A percentile compares a stretch with the other conserved stretches of the same genome.
phyloP scores from a whole-genome alignment of 2,329 filamentous ascomycete genomes.

The Epichloe baconii region DNA sequence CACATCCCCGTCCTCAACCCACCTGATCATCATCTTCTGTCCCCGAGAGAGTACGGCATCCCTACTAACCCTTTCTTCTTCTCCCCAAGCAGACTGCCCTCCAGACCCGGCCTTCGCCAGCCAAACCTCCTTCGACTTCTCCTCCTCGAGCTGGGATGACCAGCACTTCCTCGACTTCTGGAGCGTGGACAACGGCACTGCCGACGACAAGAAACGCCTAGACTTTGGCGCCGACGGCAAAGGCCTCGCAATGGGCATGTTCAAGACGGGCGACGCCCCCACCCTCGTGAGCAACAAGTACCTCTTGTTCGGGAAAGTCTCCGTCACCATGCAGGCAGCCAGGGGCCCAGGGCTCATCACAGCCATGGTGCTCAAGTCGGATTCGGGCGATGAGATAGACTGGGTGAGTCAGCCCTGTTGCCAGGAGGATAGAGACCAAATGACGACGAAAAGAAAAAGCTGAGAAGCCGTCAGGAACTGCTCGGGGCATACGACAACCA shows the following conservation, averaged over 20 bases:
- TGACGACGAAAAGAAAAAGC: not conserved
- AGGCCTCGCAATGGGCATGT: conserved; percentile 38
- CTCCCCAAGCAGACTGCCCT: conserved; percentile 32
- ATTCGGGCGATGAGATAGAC: conserved; percentile 62
- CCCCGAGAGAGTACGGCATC: not conserved
- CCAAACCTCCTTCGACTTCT: conserved; percentile 46
- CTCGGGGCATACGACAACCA: conserved; percentile 28
- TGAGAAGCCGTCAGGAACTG: conserved; percentile 11
- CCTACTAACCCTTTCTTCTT: not conserved
- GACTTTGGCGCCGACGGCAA: conserved; percentile 14
- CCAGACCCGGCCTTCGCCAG: conserved; percentile 54
- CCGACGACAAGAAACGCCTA: conserved; percentile 14
- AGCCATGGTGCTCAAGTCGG: conserved; percentile 63
- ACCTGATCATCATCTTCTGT: not conserved
- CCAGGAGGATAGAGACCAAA: not conserved
- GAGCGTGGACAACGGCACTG: conserved; percentile 20
- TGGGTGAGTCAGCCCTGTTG: conserved; percentile 12
- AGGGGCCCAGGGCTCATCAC: conserved; percentile 65
- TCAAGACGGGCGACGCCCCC: conserved; percentile 39
- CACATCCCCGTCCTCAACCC: not conserved
- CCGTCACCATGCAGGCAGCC: conserved; percentile 56
- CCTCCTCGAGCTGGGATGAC: conserved; percentile 36
- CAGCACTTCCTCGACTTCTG: conserved; percentile 15
- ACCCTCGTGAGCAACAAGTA: conserved; percentile 61
- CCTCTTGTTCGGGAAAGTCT: conserved; percentile 71